Base-by-base conservation (phyloP, 352 stramenopile genomes). In the Phytophthora constricta region DNA sequence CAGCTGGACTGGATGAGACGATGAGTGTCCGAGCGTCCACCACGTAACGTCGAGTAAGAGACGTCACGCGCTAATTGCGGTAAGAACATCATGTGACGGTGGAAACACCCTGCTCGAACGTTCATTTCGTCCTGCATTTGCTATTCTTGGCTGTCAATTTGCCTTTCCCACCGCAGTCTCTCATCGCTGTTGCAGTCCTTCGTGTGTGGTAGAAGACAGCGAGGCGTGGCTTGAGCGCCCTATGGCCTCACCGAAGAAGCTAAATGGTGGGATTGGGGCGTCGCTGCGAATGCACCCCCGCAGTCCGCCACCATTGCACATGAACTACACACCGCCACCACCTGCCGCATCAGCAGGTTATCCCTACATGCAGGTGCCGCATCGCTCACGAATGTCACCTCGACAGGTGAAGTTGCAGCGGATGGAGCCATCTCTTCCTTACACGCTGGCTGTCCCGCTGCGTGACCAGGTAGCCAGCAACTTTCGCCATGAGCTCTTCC, bases 401-500 rank as follows among this genome's bases (percentile, higher is more conserved):
- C 63, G 72, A 13, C 63, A 80, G 14, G 41, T 75, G 28, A 80
- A 80, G 34, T 59, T 80, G 16, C 72, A 80, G 45, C 68, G 68
- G 49, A 74, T 79, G 63, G 68, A 74, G 7, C 51, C 47, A 23
- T 56, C 66, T 3, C 61, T 55, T 25, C 7, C 54, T 14, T 74
- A 74, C 34, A 65, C 60, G 1, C 47, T 74, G 2, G 54, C 57
- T n/a, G 43, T 47, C 23, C 45, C 74, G 17, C 52, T 87, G 5
- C 70, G 69, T 28, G 74, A 81, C 26, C 71, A 83, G 28, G 50
- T 82, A 42, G 59, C 74, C 23, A 58, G 53, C 23, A 80, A 76
- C 37, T 87, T 88, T 39, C 79, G 71, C 5, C 76, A 90, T 47
- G 81, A 91, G 39, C 72, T 93, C 2, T 86, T 93, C 53, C 76